These are phyloP conservation scores for Lepraria neglecta DNA, from an alignment of 495 filamentous ascomycete species.

Conservation along the genomic window DNA sequence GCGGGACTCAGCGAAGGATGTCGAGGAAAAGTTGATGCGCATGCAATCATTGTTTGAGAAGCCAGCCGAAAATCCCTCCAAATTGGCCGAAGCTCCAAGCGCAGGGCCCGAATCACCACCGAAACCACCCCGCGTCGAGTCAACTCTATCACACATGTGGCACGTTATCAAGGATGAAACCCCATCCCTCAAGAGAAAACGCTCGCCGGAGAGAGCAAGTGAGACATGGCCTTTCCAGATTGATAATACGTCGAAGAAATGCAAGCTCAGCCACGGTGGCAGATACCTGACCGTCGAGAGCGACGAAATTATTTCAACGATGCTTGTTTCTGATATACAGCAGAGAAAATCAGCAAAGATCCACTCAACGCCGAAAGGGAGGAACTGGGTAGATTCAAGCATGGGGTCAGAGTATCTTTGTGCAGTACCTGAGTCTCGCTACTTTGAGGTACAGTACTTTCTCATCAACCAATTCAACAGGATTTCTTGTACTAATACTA, in stretches of 20 bases:
- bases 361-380: not conserved
- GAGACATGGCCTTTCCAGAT: not conserved
- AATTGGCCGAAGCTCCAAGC: not conserved
- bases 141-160: no score
- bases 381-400: not conserved
- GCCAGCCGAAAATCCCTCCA: not conserved
- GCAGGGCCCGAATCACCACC: not conserved
- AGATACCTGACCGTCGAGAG: slow-evolving; percentile 2
- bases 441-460: not conserved
- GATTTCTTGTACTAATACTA: no score
- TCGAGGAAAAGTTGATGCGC: not conserved
- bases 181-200: not conserved
- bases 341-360: not conserved
- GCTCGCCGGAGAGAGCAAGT: not conserved
- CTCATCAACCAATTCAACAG: no score
- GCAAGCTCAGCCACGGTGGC: slow-evolving; percentile 5
- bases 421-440: not conserved
- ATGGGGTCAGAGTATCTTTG: slow-evolving; percentile 9
- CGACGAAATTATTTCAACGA: not conserved
- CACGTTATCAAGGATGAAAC: no score
- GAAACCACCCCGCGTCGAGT: not conserved
- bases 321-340: not conserved
- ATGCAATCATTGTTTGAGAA: not conserved
- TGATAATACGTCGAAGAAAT: not conserved
- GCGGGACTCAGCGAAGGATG: not conserved